Base-by-base conservation (phyloP, 2,329 filamentous ascomycete genomes). In the Ceratocystis cubensis region DNA sequence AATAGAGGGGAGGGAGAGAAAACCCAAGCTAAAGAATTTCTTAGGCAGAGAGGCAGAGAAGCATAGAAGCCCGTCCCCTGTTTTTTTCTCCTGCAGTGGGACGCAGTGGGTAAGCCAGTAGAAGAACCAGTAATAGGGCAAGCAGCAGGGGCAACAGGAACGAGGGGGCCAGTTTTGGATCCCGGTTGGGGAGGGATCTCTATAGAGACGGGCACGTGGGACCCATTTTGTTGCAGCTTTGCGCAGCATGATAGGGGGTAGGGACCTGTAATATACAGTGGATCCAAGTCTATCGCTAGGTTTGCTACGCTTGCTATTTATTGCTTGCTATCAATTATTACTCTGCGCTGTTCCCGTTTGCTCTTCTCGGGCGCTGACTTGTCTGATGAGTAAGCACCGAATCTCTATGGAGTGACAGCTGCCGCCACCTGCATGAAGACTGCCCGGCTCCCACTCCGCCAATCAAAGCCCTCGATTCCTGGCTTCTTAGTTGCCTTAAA, bases 201-300 rank as follows among this genome's bases (percentile, higher is more conserved):
- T 53, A 22, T 53, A 53, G 48, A 53, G 48, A 53, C 48, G 48
- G 48, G 48, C 48, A 53, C 48, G 48, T 53, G 48, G 48, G 48
- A 5, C 48, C 48, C 48, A 25, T 53, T 53, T 53, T 53, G 22
- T 10, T 53, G 48, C 20, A 53, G 48, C 22, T 22, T 13, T 53
- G 48, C 48, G 48, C 10, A 53, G 8, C 25, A 53, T 5, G 5
- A 28, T n/a, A 15, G 17, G 48, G 15, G 48, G 48, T 22, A 25
- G 46, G 10, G 10, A 8, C 20, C 48, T 53, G 25, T 53, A 53
- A 53, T 22, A 15, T 53, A 53, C 15, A 15, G 48, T 22, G 48
- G 48, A 10, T 5, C 20, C 20, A 25, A 5, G 48, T 15, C 17
- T 20, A 20, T 7, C 17, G 1, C 46, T 48, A 17, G 46, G 46